A percentile compares a stretch with the other conserved stretches of the same genome.
Conservation (phyloP, 2,329 filamentous ascomycete species). For the Penicillium decumbens region DNA sequence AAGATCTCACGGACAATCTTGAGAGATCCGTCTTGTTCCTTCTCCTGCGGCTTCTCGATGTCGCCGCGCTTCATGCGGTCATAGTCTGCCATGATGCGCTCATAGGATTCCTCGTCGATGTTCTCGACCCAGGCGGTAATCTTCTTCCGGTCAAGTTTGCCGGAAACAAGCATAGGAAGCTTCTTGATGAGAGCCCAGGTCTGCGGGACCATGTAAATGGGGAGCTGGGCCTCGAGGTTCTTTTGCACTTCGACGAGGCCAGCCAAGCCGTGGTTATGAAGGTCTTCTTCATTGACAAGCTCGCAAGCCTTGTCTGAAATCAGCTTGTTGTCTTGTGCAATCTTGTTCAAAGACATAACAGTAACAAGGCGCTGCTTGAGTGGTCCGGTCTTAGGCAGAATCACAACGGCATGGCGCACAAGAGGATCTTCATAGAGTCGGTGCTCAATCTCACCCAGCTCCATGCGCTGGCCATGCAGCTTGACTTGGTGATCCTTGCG, state of each 20-base stretch:
- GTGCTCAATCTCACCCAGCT: constrained; percentile 50
- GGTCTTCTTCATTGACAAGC: constrained; percentile 26
- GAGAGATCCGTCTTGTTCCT: constrained; percentile 16
- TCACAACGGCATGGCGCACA: constrained; percentile 41
- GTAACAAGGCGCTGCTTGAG: constrained; percentile 45
- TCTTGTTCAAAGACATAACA: constrained; percentile 38
- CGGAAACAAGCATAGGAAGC: constrained; percentile 40
- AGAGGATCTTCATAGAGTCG: constrained; percentile 31
- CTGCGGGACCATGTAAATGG: constrained; percentile 46
- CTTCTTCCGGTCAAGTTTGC: constrained; percentile 38
- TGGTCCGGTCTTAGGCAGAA: constrained; percentile 42
- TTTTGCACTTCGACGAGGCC: constrained; percentile 35
- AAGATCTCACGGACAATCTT: constrained; percentile 30
- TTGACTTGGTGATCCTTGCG: constrained; percentile 65
- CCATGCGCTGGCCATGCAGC: constrained; percentile 61
- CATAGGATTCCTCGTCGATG: constrained; percentile 38
- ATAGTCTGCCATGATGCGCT: constrained; percentile 39
- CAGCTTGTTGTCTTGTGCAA: constrained; percentile 22
- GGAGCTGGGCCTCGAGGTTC: constrained; percentile 40
- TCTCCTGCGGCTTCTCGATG: constrained; percentile 18
- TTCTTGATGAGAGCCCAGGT: constrained; percentile 37
- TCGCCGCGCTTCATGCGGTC: constrained; percentile 26
- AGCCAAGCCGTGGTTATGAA: constrained; percentile 22
- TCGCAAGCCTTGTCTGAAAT: constrained; percentile 31
- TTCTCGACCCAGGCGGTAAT: constrained; percentile 45